A percentile compares a stretch with the other conserved stretches of the same genome.
Conservation (phyloP, 345 rosid genomes). For the Mallotus nudiflorus region DNA sequence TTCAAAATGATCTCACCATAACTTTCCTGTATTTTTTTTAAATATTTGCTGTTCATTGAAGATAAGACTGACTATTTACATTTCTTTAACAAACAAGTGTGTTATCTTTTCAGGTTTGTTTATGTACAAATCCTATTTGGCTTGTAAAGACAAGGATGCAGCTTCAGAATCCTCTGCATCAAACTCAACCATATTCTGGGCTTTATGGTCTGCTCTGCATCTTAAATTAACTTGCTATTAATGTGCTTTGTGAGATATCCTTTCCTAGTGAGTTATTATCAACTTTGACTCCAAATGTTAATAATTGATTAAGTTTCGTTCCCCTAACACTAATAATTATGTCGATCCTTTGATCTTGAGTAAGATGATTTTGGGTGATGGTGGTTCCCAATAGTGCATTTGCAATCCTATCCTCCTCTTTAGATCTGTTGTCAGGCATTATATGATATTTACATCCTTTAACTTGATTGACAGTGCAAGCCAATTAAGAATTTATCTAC, state of each 20-base stretch:
- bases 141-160: slow-evolving; percentile 93
- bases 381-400: neutral
- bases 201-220: slow-evolving; percentile 62
- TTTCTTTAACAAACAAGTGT: neutral
- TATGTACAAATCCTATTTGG: slow-evolving; percentile 95
- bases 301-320: slow-evolving; percentile 14
- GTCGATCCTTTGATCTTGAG: neutral
- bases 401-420: neutral
- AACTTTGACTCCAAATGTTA: slow-evolving; percentile 20
- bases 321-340: slow-evolving; percentile 7
- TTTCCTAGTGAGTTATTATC: slow-evolving; percentile 27
- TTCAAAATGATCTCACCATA: neutral
- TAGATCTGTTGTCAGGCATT: neutral
- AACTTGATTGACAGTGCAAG: neutral
- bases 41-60: neutral
- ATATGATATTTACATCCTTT: neutral
- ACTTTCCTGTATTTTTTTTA: neutral
- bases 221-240: slow-evolving; percentile 36
- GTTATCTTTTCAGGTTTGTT: slow-evolving; percentile 55
- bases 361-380: neutral
- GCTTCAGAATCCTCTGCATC: slow-evolving; percentile 89
- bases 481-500: neutral
- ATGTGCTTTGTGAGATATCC: slow-evolving; percentile 27
- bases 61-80: neutral
- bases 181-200: slow-evolving; percentile 70